Percentiles rank a stretch among this genome's conserved stretches.
phyloP scores from a whole-genome alignment of 345 rosid genomes.

The Lenwebbia sp. region DNA sequence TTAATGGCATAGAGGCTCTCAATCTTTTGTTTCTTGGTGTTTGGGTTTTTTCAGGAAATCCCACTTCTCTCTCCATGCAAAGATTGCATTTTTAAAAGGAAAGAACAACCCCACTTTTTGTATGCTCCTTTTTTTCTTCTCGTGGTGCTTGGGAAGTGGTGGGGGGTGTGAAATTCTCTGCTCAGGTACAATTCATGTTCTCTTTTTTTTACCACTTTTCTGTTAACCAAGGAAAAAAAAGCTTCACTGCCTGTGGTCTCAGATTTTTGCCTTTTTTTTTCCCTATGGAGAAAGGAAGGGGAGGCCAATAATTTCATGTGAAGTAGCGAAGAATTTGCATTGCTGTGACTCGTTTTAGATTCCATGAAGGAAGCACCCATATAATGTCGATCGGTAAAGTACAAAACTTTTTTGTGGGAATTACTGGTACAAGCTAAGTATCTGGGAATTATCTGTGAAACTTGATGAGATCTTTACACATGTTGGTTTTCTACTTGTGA shows the following conservation, averaged over 20 bases:
- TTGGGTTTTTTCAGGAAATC: slow-evolving; percentile 19
- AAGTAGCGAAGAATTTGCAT: not conserved
- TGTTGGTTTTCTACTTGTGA: not conserved
- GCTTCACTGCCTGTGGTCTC: not conserved
- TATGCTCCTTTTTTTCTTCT: slow-evolving; percentile 4
- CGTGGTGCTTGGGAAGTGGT: not conserved
- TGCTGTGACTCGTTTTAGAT: slow-evolving; percentile 18
- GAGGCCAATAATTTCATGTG: slow-evolving; percentile 27
- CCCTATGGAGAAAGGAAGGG: slow-evolving; percentile 1
- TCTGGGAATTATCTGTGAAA: not conserved
- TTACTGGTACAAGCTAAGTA: not conserved
- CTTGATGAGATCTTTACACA: not conserved
- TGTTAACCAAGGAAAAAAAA: not conserved
- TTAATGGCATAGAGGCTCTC: slow-evolving; percentile 6
- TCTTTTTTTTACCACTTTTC: not conserved
- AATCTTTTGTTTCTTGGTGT: slow-evolving; percentile 44
- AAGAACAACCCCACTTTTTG: slow-evolving; percentile 20
- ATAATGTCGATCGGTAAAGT: slow-evolving; percentile 4
- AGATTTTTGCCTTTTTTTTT: not conserved
- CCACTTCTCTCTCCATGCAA: slow-evolving; percentile 10
- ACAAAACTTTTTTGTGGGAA: slow-evolving; percentile 4
- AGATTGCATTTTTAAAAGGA: slow-evolving; percentile 38
- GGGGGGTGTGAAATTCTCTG: not conserved
- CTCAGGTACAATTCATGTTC: not conserved
- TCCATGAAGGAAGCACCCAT: slow-evolving; percentile 8